Evolutionary conservation across 805 yeast genomes (phyloP).

Genomic region (Schwanniomyces pseudopolymorphus): DNA sequence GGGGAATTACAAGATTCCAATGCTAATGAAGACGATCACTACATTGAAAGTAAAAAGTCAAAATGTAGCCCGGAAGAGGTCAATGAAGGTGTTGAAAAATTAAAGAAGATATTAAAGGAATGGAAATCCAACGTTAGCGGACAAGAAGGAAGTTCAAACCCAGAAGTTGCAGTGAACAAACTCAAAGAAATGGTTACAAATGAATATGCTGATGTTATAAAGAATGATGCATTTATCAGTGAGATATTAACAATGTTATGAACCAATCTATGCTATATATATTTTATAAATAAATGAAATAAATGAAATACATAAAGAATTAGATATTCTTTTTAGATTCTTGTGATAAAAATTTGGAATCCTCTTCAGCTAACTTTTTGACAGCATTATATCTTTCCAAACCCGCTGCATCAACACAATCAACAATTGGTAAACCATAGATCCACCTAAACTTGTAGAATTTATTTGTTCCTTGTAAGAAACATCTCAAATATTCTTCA

Average conservation of each 20-base stretch:
- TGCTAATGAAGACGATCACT: constrained; percentile 32
- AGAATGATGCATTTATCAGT: constrained; percentile 41
- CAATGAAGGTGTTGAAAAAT: constrained; percentile 49
- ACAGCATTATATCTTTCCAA: constrained; percentile 16
- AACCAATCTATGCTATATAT: background rate
- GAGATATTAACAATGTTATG: constrained; percentile 43
- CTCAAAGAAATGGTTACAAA: constrained; percentile 35
- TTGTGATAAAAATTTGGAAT: constrained; percentile 4
- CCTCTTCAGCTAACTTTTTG: constrained; percentile 15
- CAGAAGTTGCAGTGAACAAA: constrained; percentile 39
- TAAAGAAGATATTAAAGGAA: constrained; percentile 47
- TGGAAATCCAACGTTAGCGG: constrained; percentile 45
- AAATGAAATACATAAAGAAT: background rate
- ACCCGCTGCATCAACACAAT: constrained; percentile 25
- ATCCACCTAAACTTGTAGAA: constrained; percentile 59
- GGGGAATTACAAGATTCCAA: constrained; percentile 70
- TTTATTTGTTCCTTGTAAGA: constrained; percentile 56
- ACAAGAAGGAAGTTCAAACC: constrained; percentile 20
- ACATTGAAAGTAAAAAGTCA: constrained; percentile 46
- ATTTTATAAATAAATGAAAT: background rate
- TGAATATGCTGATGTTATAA: constrained; percentile 21
- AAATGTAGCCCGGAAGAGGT: constrained; percentile 55
- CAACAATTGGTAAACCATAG: constrained; percentile 57
- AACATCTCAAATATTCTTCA: constrained; percentile 70
- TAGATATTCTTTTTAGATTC: constrained; percentile 12